phyloP scores from a whole-genome alignment of 1,284 basidiomycete genomes.

The Leccinum angustisporum region DNA sequence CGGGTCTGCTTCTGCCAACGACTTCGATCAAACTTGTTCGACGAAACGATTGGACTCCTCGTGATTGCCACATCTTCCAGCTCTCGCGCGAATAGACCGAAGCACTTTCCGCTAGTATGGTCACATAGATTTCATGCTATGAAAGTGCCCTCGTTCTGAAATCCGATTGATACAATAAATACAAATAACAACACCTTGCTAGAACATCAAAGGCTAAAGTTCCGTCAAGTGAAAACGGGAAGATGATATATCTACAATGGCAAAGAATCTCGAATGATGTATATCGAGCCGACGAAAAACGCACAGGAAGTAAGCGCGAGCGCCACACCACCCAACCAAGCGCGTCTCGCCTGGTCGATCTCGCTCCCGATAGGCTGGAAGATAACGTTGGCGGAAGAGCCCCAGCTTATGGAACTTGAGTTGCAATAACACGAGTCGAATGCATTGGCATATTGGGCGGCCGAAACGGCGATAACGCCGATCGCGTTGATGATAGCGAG shows the following conservation, averaged over 20 bases:
- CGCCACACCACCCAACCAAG: constrained; percentile 22
- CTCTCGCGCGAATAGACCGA: too few species aligned
- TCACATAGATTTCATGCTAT: too few species aligned
- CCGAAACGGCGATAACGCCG: constrained; percentile 16
- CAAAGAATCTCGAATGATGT: constrained; percentile 19
- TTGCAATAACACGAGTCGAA: constrained; percentile 27
- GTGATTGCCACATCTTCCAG: too few species aligned
- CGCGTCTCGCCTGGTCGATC: background rate
- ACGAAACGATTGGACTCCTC: too few species aligned
- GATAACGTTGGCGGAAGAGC: constrained; percentile 6
- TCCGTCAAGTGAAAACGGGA: too few species aligned
- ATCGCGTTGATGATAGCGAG: constrained; percentile 27
- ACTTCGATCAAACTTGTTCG: too few species aligned
- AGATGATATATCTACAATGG: background rate
- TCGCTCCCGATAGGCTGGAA: background rate
- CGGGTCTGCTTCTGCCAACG: too few species aligned
- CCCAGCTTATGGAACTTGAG: constrained; percentile 13
- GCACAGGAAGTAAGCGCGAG: constrained; percentile 11
- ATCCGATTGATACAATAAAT: too few species aligned
- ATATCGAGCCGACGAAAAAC: constrained; percentile 21
- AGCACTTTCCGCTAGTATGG: too few species aligned
- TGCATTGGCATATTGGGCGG: constrained; percentile 22
- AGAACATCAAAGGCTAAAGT: too few species aligned
- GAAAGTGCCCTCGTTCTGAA: too few species aligned
- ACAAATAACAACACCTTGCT: too few species aligned